Evolutionary conservation across 345 rosid genomes (phyloP), one percentile per base, ranked within the genome.

Genomic region (Passiflora organensis): DNA sequence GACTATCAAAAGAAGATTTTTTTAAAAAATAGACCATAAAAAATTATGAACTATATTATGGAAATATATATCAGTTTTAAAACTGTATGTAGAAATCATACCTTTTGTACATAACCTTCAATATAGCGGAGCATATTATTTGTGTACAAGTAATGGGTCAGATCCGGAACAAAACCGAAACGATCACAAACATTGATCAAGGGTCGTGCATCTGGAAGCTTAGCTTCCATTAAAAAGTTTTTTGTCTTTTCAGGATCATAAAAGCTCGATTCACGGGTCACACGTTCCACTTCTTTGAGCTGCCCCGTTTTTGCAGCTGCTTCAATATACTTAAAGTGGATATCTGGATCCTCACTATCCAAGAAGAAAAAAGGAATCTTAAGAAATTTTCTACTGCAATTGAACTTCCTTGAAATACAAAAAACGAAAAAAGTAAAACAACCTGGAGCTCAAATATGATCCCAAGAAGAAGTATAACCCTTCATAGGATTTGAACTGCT

Each of bases 31-130:
- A 15, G 16, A 6, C 17, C 34, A 24, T 6, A 12, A 19, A 2
- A 25, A 38, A 14, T 41, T 39, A 59, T 38, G 20, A 14, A 3
- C 13, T 39, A 32, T 6, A 9, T n/a, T n/a, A n/a, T n/a, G n/a
- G n/a, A n/a, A n/a, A n/a, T n/a, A n/a, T n/a, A n/a, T n/a, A n/a
- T n/a, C n/a, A n/a, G n/a, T n/a, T n/a, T n/a, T n/a, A n/a, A n/a
- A n/a, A n/a, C n/a, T n/a, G n/a, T n/a, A n/a, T n/a, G n/a, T n/a
- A 47, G 16, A 32, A 44, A 42, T 10, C 60, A 52, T 78, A 91
- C 97, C 97, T 91, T 91, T 69, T 91, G 97, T 39, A 85, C 96
- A 69, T 91, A 91, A 51, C 97, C 97, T 76, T 91, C 97, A 66
- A 91, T 87, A 63, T 91, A 91, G 10, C 96, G 97, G 36, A 85